phyloP scores from a whole-genome alignment of 768 basidiomycete genomes.

The Krasilnikovozyma curviuscula region DNA sequence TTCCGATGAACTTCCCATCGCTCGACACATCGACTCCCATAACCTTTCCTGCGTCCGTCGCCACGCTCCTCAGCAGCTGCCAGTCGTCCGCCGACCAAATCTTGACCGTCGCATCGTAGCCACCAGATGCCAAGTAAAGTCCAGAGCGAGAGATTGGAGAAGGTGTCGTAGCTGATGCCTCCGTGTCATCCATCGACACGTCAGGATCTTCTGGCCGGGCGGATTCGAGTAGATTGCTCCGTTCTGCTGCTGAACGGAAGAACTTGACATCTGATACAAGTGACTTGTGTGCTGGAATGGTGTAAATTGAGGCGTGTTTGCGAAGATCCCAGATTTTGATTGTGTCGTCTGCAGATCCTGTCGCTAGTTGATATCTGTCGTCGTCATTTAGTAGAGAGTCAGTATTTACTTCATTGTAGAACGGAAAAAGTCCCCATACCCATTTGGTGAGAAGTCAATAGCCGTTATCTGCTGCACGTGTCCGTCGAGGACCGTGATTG shows the following conservation, averaged over 20 bases:
- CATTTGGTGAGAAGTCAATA: constrained; percentile 85
- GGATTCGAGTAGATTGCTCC: constrained; percentile 1
- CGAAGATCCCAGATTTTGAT: constrained; percentile 98
- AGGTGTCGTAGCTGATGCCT: not conserved
- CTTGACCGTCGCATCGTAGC: constrained; percentile 89
- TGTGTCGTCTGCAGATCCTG: constrained; percentile 90
- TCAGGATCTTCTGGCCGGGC: not conserved
- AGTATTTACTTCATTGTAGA: not conserved
- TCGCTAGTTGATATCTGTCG: constrained; percentile 86
- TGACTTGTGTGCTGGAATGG: constrained; percentile 85
- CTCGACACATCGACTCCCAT: constrained; percentile 87
- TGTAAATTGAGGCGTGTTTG: constrained; percentile 75
- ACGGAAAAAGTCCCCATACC: constrained; percentile 36
- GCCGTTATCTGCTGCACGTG: constrained; percentile 83
- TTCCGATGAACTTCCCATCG: constrained; percentile 65
- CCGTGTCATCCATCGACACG: not conserved
- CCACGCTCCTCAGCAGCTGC: constrained; percentile 70
- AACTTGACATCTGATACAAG: constrained; percentile 91
- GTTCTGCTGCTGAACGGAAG: constrained; percentile 38
- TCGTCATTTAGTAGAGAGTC: not conserved
- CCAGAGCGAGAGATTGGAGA: constrained; percentile 42
- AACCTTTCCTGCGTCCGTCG: constrained; percentile 92
- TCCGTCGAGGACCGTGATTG: constrained; percentile 94
- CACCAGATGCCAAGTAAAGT: constrained; percentile 75
- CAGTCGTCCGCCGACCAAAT: constrained; percentile 97